Conservation (phyloP, 75 land plant genomes). For the Pinus taeda region DNA sequence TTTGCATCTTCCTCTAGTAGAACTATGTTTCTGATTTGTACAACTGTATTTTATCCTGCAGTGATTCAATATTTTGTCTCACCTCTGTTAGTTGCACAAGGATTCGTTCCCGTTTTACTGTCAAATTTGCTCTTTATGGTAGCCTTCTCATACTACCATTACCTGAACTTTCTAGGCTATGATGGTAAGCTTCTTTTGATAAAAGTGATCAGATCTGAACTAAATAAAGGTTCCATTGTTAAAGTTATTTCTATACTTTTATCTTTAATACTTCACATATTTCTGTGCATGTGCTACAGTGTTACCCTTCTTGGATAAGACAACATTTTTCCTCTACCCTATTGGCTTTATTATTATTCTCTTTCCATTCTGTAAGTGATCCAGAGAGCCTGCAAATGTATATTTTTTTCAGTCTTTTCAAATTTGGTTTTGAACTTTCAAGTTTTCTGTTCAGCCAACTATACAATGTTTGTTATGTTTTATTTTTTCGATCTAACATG, state of each 20-base stretch:
- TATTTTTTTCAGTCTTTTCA: neutral
- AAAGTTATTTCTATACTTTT: neutral
- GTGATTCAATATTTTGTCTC: slow-evolving; percentile 95
- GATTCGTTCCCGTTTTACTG: slow-evolving; percentile 75
- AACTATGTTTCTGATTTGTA: slow-evolving; percentile 12
- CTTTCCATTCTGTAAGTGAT: slow-evolving; percentile 83
- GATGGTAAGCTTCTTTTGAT: slow-evolving; percentile 57
- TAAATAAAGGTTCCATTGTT: neutral
- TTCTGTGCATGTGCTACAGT: slow-evolving; percentile 44
- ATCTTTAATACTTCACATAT: neutral
- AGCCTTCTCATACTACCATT: slow-evolving; percentile 85
- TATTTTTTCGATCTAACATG: slow-evolving; percentile 1
- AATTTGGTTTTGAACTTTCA: neutral
- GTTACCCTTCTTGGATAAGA: slow-evolving; percentile 91
- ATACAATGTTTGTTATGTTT: neutral
- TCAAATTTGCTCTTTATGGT: slow-evolving; percentile 86
- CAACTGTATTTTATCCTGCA: slow-evolving; percentile 24
- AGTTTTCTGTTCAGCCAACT: neutral
- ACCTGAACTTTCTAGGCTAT: slow-evolving; percentile 94
- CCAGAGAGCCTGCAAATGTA: neutral
- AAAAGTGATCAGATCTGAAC: neutral
- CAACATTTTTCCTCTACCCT: slow-evolving; percentile 94
- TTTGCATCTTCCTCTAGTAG: neutral
- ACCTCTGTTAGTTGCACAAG: slow-evolving; percentile 84
- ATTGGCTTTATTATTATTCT: slow-evolving; percentile 70